These are phyloP conservation scores for Mycothermus thermophilus DNA, from an alignment of 495 filamentous ascomycete genomes.

Conservation along the genomic window DNA sequence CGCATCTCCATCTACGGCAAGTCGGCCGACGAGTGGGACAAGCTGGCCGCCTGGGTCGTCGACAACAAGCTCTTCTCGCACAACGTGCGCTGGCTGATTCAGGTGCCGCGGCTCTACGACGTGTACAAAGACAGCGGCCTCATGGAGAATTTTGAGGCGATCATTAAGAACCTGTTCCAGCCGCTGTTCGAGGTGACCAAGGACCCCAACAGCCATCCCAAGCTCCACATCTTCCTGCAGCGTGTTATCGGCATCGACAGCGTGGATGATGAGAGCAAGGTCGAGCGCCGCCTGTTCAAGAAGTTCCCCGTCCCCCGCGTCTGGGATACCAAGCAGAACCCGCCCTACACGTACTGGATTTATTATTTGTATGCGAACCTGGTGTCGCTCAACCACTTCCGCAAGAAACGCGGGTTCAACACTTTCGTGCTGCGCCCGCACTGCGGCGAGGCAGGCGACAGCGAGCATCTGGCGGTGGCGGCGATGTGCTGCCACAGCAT, in stretches of 20 bases:
- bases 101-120: constrained; percentile 87
- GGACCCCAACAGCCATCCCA: constrained; percentile 72
- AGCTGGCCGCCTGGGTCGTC: constrained; percentile 93
- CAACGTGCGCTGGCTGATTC: constrained; percentile 94
- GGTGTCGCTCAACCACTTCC: constrained; percentile 79
- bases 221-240: constrained; percentile 89
- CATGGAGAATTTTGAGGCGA: constrained; percentile 80
- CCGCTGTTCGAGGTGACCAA: constrained; percentile 91
- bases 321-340: constrained; percentile 88
- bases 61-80: constrained; percentile 97
- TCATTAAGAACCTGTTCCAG: constrained; percentile 83
- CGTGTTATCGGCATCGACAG: constrained; percentile 93
- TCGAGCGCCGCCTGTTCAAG: constrained; percentile 75
- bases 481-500: constrained; percentile 94
- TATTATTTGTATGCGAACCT: constrained; percentile 96
- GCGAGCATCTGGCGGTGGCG: constrained; percentile 86
- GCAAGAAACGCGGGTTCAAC: constrained; percentile 85
- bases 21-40: constrained; percentile 91
- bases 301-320: constrained; percentile 84
- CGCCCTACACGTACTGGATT: constrained; percentile 97
- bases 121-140: constrained; percentile 80
- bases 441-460: constrained; percentile 93
- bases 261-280: constrained; percentile 96
- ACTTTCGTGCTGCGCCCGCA: constrained; percentile 89
- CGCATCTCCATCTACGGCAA: constrained; percentile 93